These are phyloP conservation scores for Pythium pyrilobum DNA, from an alignment of 352 stramenopile genomes.

Conservation along the genomic window DNA sequence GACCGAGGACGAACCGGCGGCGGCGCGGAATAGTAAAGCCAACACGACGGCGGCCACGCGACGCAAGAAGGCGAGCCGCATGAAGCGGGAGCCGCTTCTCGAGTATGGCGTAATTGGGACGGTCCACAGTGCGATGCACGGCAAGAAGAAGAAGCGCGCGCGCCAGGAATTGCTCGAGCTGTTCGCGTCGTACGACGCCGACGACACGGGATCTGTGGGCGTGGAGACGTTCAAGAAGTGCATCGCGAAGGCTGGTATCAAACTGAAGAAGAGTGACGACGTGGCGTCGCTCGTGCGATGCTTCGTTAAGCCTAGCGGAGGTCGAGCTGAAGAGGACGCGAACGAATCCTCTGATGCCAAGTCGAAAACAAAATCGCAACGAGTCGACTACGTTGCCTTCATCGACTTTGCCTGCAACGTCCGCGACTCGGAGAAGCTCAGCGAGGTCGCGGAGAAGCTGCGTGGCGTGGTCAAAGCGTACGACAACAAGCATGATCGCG, in stretches of 20 bases:
- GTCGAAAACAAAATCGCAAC: constrained; percentile 7
- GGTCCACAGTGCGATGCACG: constrained; percentile 46
- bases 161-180: constrained; percentile 36
- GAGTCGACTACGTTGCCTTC: constrained; percentile 53
- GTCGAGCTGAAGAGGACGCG: not conserved
- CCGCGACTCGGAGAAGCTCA: constrained; percentile 55
- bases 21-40: constrained; percentile 13
- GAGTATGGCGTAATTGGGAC: constrained; percentile 37
- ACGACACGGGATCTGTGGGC: constrained; percentile 29
- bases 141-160: constrained; percentile 32
- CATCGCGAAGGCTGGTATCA: constrained; percentile 44
- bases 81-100: constrained; percentile 50
- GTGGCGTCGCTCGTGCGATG: constrained; percentile 33
- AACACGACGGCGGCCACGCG: constrained; percentile 12
- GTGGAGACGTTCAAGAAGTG: constrained; percentile 50
- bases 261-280: constrained; percentile 32
- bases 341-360: constrained; percentile 12
- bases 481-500: constrained; percentile 43
- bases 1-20: constrained; percentile 5
- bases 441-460: constrained; percentile 41
- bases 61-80: constrained; percentile 23
- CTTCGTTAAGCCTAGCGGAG: constrained; percentile 13
- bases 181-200: constrained; percentile 47
- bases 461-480: constrained; percentile 41
- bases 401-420: constrained; percentile 66